phyloP scores from a whole-genome alignment of 2,329 filamentous ascomycete genomes.

The Aspergillus fumigatiaffinis region DNA sequence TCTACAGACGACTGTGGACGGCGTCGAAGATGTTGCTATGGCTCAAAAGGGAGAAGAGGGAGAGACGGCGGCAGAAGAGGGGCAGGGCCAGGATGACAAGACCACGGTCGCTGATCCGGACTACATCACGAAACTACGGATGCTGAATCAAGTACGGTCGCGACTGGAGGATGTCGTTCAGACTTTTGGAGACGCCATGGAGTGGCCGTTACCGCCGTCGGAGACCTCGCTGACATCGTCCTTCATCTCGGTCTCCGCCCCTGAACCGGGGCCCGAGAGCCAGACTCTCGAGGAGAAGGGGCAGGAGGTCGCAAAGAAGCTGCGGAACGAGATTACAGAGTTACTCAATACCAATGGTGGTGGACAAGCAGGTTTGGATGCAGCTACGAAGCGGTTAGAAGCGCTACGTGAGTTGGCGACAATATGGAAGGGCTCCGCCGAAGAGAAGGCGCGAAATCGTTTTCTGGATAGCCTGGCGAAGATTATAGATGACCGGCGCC shows the following conservation, averaged over 20 bases:
- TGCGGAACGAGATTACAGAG: constrained; percentile 64
- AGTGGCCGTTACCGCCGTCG: constrained; percentile 86
- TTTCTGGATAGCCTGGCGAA: constrained; percentile 79
- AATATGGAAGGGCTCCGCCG: constrained; percentile 95
- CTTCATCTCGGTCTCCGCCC: constrained; percentile 85
- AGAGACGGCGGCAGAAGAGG: not conserved
- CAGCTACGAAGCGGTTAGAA: constrained; percentile 69
- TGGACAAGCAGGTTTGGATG: constrained; percentile 60
- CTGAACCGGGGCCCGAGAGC: constrained; percentile 63
- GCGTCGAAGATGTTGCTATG: constrained; percentile 6
- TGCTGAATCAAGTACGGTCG: constrained; percentile 72
- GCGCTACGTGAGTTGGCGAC: constrained; percentile 68
- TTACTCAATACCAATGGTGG: constrained; percentile 60
- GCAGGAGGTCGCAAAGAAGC: constrained; percentile 67
- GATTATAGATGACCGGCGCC: constrained; percentile 71
- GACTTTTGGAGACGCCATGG: constrained; percentile 91
- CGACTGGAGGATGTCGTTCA: constrained; percentile 88
- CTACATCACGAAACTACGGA: constrained; percentile 75
- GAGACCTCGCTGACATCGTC: constrained; percentile 79
- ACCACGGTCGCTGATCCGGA: constrained; percentile 49
- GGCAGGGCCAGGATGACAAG: not conserved
- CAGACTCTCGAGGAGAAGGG: constrained; percentile 81
- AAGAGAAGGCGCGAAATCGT: constrained; percentile 77
- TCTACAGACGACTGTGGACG: constrained; percentile 11
- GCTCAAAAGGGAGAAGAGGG: constrained; percentile 1